Evolutionary conservation across 2,329 filamentous ascomycete genomes (phyloP), one percentile per base, ranked within the genome.

Genomic region (Nothophoma quercina): DNA sequence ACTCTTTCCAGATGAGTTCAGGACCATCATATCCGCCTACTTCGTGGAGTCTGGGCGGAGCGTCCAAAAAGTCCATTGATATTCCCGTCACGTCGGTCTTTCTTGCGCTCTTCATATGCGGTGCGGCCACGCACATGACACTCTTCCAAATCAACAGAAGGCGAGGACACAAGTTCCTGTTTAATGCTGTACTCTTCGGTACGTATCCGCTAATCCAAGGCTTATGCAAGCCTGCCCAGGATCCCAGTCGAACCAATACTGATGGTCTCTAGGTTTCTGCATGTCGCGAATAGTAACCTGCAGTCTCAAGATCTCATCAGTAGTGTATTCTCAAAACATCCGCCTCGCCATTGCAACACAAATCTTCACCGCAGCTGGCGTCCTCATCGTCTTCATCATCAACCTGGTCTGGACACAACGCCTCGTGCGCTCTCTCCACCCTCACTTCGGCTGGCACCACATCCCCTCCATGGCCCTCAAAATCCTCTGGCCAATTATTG

Each of bases 341-440:
- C 64, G 62, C 5, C 64, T 86, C 5, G 79, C 77, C 4, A 82
- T 85, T 41, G 82, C 83, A 0, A 84, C 89, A 3, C 78, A 79
- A 59, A 83, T 93, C 67, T 86, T 93, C 66, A 84, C 89, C 54
- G 85, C 86, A 33, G 86, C 88, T 0, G 91, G 90, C 33, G 85
- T 92, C 13, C 71, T 95, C 28, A 71, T 95, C 10, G 77, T 95
- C 28, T 93, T 89, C 74, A 75, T 93, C 65, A 77, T 91, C 73
- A 93, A 96, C 75, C 76, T 96, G 32, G 77, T 95, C 66, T 43
- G 47, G 39, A 43, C 47, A 6, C 47, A 50, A 15, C 30, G 47
- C 7, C 80, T 96, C 25, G 72, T 95, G 16, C 84, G 91, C 50
- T 88, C 88, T 4, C 83, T 85, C 40, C 88, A 93, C 65, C 90